phyloP scores from a whole-genome alignment of 2,329 filamentous ascomycete species.

The Macrophomina pseudophaseolina region DNA sequence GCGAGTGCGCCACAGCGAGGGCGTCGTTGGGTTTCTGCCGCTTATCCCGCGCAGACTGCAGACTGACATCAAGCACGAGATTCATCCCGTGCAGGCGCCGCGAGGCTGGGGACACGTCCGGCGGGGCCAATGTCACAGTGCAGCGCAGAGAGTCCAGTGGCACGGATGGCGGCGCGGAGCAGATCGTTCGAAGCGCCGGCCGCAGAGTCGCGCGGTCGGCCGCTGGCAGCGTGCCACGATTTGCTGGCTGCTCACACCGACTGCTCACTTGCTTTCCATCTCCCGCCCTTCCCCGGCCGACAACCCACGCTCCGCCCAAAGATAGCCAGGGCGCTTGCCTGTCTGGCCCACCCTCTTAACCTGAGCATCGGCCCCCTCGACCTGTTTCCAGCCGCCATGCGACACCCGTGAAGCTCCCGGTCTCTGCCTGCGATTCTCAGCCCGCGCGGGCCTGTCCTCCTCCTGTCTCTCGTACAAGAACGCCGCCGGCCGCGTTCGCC shows the following conservation, averaged over 20 bases:
- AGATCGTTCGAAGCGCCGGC: slow-evolving; percentile 19
- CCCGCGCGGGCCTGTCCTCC: background rate
- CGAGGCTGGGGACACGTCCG: slow-evolving; percentile 14
- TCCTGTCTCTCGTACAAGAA: slow-evolving; percentile 11
- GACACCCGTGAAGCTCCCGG: slow-evolving; percentile 15
- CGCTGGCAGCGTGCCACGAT: slow-evolving; percentile 25
- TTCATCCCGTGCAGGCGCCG: slow-evolving; percentile 15
- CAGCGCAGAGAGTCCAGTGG: slow-evolving; percentile 10
- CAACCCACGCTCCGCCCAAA: background rate
- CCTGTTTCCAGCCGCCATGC: slow-evolving; percentile 18
- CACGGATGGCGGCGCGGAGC: slow-evolving; percentile 17
- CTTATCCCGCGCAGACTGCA: slow-evolving; percentile 11
- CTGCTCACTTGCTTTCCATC: slow-evolving; percentile 15
- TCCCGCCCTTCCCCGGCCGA: slow-evolving; percentile 22
- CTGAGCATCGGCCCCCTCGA: slow-evolving; percentile 9
- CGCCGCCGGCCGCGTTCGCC: slow-evolving; percentile 14
- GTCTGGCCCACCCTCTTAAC: slow-evolving; percentile 20
- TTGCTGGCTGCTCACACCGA: slow-evolving; percentile 25
- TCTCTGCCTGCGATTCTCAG: background rate
- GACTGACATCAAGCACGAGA: slow-evolving; percentile 24
- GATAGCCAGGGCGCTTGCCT: slow-evolving; percentile 15
- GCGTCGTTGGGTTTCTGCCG: background rate
- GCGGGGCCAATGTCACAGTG: slow-evolving; percentile 18
- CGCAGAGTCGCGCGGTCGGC: slow-evolving; percentile 6
- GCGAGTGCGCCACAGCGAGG: background rate